phyloP scores from a whole-genome alignment of 257 asterid genomes.

The Craterostigma plantagineum region DNA sequence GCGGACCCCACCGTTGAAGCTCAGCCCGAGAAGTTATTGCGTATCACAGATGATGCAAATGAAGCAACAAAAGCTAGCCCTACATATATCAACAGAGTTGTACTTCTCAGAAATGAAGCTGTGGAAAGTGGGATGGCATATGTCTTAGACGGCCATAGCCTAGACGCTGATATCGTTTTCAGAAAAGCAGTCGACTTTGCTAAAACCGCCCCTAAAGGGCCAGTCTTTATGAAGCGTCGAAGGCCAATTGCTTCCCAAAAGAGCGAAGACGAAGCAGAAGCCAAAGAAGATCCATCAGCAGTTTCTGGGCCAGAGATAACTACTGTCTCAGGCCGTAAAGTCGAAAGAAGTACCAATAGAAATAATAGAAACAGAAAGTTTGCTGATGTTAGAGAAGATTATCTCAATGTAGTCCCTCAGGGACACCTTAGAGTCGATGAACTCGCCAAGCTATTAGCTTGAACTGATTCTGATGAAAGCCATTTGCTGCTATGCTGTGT shows the following conservation, averaged over 20 bases:
- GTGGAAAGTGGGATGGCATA: constrained; percentile 55
- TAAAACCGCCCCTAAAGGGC: constrained; percentile 57
- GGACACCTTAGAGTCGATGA: constrained; percentile 78
- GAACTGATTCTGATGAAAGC: constrained; percentile 4
- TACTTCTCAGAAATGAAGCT: constrained; percentile 42
- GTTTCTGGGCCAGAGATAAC: constrained; percentile 12
- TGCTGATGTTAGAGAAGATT: constrained; percentile 21
- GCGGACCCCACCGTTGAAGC: background rate
- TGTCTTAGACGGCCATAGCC: constrained; percentile 32
- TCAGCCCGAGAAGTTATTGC: constrained; percentile 9
- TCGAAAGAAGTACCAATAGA: constrained; percentile 18
- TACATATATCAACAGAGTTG: constrained; percentile 18
- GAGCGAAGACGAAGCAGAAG: constrained; percentile 14
- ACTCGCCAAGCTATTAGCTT: constrained; percentile 66
- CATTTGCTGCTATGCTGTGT: no score
- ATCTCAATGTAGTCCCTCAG: constrained; percentile 35
- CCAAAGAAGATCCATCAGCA: constrained; percentile 11
- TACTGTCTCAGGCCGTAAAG: constrained; percentile 15
- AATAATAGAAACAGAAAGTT: constrained; percentile 24
- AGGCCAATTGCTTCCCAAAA: constrained; percentile 18
- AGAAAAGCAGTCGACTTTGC: constrained; percentile 36
- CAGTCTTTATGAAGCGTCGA: constrained; percentile 25
- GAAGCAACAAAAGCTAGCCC: constrained; percentile 10
- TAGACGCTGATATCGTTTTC: constrained; percentile 53
- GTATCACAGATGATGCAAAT: constrained; percentile 7